A percentile compares a stretch with the other conserved stretches of the same genome.
Evolutionary conservation across 2,329 filamentous ascomycete genomes (phyloP).

Genomic region (Aureobasidium mangrovei): DNA sequence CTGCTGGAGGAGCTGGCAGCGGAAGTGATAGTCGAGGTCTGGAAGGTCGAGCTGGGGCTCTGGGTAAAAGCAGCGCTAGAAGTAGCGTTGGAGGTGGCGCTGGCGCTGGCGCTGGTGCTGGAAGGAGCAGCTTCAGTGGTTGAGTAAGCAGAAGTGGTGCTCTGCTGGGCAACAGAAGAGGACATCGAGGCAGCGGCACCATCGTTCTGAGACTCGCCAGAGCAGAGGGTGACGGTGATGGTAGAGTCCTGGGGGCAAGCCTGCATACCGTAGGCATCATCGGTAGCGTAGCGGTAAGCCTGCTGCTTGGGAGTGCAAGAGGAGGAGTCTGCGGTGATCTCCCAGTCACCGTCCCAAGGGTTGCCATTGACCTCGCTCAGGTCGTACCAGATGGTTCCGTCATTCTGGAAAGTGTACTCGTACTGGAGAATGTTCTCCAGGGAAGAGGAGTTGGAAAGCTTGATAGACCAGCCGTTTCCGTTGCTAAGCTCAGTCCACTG

Average conservation of each 20-base stretch:
- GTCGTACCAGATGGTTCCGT: slow-evolving; percentile 32
- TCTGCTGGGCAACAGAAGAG: slow-evolving; percentile 13
- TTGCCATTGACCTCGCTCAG: slow-evolving; percentile 31
- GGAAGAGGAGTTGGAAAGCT: slow-evolving; percentile 26
- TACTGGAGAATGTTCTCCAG: slow-evolving; percentile 29
- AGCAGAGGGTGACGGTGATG: slow-evolving; percentile 31
- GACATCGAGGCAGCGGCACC: slow-evolving; percentile 15
- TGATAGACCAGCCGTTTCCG: slow-evolving; percentile 31
- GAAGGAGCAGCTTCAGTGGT: slow-evolving; percentile 16
- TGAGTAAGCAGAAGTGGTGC: slow-evolving; percentile 14
- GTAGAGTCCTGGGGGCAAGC: slow-evolving; percentile 23
- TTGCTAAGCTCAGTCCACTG: slow-evolving; percentile 28
- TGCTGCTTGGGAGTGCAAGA: slow-evolving; percentile 25
- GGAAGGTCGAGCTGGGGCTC: slow-evolving; percentile 16
- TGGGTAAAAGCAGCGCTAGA: slow-evolving; percentile 28
- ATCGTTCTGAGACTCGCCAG: slow-evolving; percentile 18
- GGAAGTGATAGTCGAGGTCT: slow-evolving; percentile 6
- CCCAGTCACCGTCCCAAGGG: slow-evolving; percentile 30
- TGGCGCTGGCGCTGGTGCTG: background rate
- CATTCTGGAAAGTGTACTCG: slow-evolving; percentile 31
- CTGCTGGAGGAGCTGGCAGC: background rate
- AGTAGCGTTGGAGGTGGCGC: slow-evolving; percentile 1
- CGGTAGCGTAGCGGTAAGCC: slow-evolving; percentile 31
- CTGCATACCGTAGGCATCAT: slow-evolving; percentile 33
- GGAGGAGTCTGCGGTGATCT: slow-evolving; percentile 24